These are phyloP conservation scores for Ilyonectria sp. DNA, from an alignment of 2,329 filamentous ascomycete genomes.

Conservation along the genomic window DNA sequence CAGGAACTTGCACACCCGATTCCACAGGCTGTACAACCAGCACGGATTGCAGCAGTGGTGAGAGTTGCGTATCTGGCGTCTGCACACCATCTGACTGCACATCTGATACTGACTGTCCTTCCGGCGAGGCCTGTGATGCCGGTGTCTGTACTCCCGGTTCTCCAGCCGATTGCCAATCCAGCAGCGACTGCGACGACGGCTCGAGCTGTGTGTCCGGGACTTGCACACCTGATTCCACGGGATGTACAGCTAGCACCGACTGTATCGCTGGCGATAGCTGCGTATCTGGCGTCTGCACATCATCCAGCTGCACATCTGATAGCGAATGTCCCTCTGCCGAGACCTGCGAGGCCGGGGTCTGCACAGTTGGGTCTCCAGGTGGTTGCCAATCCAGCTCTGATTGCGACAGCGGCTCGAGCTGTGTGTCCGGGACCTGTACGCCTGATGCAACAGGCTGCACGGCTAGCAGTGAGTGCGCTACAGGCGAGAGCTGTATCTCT, in stretches of 20 bases:
- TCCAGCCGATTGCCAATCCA: not conserved
- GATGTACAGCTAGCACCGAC: not conserved
- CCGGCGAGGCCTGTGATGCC: slow-evolving; percentile 1
- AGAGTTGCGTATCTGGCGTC: not conserved
- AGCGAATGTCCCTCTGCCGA: not conserved
- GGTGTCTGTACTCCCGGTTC: slow-evolving; percentile 1
- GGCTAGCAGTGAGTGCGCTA: not conserved
- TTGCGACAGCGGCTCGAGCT: slow-evolving; percentile 2
- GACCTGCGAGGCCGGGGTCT: slow-evolving; percentile 13
- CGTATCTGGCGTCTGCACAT: not conserved
- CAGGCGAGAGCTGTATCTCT: not conserved
- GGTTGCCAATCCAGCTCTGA: not conserved
- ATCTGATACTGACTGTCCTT: not conserved
- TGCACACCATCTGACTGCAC: not conserved
- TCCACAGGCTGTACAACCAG: not conserved
- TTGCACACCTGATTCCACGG: not conserved
- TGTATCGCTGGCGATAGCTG: not conserved
- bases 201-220: slow-evolving; percentile 10
- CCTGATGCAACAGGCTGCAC: slow-evolving; percentile 1
- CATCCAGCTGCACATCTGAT: not conserved
- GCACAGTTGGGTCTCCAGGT: not conserved
- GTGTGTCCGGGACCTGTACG: not conserved
- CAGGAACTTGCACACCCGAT: slow-evolving; percentile 4
- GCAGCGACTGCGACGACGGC: slow-evolving; percentile 6
- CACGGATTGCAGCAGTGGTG: not conserved